phyloP scores from a whole-genome alignment of 495 filamentous ascomycete genomes.

The Aspergillus biplanus region DNA sequence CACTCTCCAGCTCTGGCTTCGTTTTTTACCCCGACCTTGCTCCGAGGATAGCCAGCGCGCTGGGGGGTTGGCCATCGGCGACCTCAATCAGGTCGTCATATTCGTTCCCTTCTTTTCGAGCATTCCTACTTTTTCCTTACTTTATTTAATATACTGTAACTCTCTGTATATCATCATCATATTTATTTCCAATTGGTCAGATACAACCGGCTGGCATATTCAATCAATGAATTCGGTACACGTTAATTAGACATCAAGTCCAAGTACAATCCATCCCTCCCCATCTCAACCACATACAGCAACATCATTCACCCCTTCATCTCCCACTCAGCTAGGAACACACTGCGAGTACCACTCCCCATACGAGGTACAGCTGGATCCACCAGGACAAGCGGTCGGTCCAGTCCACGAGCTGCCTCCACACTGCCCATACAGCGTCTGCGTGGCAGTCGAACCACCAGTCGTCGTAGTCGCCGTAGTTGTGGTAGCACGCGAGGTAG shows the following conservation, averaged over 20 bases:
- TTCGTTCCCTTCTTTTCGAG: too few species aligned
- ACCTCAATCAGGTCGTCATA: too few species aligned
- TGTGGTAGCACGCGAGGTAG: slow-evolving; percentile 17
- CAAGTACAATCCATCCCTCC: not conserved
- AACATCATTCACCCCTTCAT: not conserved
- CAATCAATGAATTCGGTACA: too few species aligned
- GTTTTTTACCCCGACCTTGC: too few species aligned
- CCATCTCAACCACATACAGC: not conserved
- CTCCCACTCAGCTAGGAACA: slow-evolving; percentile 24
- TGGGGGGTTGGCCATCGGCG: too few species aligned
- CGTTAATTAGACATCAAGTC: not conserved
- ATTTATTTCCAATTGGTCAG: too few species aligned
- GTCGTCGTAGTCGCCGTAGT: slow-evolving; percentile 18
- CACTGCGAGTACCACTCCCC: slow-evolving; percentile 59
- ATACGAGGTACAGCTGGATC: slow-evolving; percentile 44
- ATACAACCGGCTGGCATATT: too few species aligned
- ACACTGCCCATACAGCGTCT: slow-evolving; percentile 50
- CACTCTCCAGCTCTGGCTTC: too few species aligned
- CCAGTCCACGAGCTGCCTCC: slow-evolving; percentile 53
- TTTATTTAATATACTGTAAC: too few species aligned
- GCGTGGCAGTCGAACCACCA: slow-evolving; percentile 18
- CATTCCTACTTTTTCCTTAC: too few species aligned
- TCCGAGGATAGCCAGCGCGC: too few species aligned
- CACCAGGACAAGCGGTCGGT: slow-evolving; percentile 45
- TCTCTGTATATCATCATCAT: too few species aligned